These are phyloP conservation scores for Acanthamoeba culbertsoni DNA, from an alignment of 208 protist species.

Conservation along the genomic window DNA sequence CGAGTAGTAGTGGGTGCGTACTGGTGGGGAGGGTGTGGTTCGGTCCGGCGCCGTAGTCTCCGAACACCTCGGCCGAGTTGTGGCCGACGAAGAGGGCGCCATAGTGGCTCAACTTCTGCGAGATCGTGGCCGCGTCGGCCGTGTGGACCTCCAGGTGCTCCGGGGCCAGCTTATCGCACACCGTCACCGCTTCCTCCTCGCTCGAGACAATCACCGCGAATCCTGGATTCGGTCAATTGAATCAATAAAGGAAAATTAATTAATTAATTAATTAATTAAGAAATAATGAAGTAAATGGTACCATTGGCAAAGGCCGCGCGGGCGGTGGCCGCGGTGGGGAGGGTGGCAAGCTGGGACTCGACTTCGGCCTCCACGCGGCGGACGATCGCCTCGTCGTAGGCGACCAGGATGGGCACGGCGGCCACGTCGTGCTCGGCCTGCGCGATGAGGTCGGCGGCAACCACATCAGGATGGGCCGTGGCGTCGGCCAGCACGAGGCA, in stretches of 20 bases:
- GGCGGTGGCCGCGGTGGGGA: conserved; percentile 71
- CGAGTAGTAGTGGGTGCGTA: background rate
- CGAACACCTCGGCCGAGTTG: conserved; percentile 73
- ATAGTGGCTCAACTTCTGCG: conserved; percentile 55
- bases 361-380: conserved; percentile 67
- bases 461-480: conserved; percentile 72
- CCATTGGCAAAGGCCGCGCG: conserved; percentile 19
- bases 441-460: conserved; percentile 84
- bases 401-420: conserved; percentile 75
- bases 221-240: conserved; percentile 55
- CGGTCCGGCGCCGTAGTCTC: conserved; percentile 76
- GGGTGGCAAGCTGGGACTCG: conserved; percentile 59
- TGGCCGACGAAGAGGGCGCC: conserved; percentile 74
- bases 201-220: conserved; percentile 62
- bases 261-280: too few species aligned
- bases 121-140: conserved; percentile 51
- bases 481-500: conserved; percentile 78
- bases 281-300: background rate
- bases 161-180: conserved; percentile 77
- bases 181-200: conserved; percentile 71
- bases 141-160: conserved; percentile 81
- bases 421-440: conserved; percentile 84
- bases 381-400: conserved; percentile 64
- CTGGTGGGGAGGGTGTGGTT: conserved; percentile 77
- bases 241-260: too few species aligned